phyloP scores from a whole-genome alignment of 2,329 filamentous ascomycete species.

The Alternaria triticimaculans region DNA sequence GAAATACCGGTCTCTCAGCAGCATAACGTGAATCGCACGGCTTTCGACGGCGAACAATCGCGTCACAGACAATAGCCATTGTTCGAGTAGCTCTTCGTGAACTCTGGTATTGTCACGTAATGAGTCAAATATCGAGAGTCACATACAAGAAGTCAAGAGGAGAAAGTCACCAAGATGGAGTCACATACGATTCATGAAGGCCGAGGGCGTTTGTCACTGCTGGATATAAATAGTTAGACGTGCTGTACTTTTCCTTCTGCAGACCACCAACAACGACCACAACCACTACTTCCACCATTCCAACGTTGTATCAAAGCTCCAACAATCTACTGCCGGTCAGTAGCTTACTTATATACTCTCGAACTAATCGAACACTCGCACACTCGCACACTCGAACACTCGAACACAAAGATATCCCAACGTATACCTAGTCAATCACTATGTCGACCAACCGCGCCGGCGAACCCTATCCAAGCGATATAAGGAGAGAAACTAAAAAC shows the following conservation, averaged over 20 bases:
- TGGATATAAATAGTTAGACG: background rate
- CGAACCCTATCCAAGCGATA: background rate
- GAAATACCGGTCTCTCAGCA: background rate
- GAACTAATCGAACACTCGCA: background rate
- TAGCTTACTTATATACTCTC: background rate
- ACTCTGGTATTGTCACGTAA: background rate
- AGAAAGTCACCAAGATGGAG: background rate
- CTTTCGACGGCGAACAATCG: background rate
- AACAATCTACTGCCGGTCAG: background rate
- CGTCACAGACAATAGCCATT: background rate
- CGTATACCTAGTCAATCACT: background rate
- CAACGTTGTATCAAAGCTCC: background rate
- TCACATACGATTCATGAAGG: background rate
- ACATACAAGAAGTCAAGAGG: background rate
- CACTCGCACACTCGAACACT: background rate
- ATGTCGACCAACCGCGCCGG: background rate
- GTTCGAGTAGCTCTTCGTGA: background rate
- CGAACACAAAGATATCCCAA: background rate
- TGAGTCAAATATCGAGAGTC: background rate
- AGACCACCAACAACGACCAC: background rate
- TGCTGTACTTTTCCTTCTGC: background rate
- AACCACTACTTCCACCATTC: background rate
- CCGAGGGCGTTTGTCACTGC: background rate
- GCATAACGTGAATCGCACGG: background rate
- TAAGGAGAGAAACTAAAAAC: background rate